These are phyloP conservation scores for Trichoderma koningii DNA, from an alignment of 2,329 filamentous ascomycete genomes.

Conservation along the genomic window DNA sequence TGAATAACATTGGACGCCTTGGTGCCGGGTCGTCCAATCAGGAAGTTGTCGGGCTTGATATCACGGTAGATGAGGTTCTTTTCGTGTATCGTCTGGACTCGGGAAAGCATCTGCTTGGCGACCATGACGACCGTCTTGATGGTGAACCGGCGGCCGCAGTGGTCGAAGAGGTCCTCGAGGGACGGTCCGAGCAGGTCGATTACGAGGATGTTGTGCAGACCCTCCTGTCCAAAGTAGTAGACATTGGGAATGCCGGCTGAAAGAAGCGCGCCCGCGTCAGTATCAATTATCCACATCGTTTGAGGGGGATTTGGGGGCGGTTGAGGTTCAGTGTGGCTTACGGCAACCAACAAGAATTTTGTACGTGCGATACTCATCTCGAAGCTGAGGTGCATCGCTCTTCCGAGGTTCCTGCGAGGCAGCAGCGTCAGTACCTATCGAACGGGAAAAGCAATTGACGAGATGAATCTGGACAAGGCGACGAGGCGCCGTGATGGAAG, in stretches of 20 bases:
- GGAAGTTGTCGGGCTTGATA: constrained; percentile 99
- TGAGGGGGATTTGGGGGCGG: background rate
- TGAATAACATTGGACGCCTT: constrained; percentile 98
- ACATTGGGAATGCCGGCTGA: constrained; percentile 97
- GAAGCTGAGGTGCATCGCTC: constrained; percentile 94
- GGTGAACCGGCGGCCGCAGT: constrained; percentile 91
- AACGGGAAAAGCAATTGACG: background rate
- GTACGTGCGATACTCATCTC: constrained; percentile 98
- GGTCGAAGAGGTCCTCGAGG: constrained; percentile 94
- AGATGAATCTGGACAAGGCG: background rate
- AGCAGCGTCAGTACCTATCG: background rate
- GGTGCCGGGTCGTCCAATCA: constrained; percentile 87
- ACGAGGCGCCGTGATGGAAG: background rate
- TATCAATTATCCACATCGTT: background rate
- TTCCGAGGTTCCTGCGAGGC: constrained; percentile 82
- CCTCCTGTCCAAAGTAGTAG: constrained; percentile 98
- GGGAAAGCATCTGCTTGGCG: constrained; percentile 96
- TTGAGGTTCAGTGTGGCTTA: constrained; percentile 55
- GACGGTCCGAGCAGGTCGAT: constrained; percentile 95
- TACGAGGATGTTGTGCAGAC: constrained; percentile 97
- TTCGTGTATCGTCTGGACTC: constrained; percentile 92
- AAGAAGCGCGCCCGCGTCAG: constrained; percentile 1
- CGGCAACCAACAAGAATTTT: constrained; percentile 99
- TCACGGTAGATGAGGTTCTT: constrained; percentile 99
- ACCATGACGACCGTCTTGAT: constrained; percentile 99